Evolutionary conservation across 768 basidiomycete genomes (phyloP).

Genomic region (Auricularia auricula-judae): DNA sequence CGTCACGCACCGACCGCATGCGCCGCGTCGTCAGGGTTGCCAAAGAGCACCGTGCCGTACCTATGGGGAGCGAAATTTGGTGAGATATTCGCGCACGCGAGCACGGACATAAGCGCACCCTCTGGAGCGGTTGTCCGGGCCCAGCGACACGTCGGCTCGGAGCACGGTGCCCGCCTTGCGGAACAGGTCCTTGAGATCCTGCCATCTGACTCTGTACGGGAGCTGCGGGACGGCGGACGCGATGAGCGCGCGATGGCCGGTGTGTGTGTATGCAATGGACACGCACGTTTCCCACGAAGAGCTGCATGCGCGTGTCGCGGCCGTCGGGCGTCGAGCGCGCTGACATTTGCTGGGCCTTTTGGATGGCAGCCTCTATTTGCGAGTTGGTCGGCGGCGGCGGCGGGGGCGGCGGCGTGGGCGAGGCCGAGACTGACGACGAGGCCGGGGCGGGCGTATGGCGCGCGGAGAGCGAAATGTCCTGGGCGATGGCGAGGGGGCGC

Average conservation of each 20-base stretch:
- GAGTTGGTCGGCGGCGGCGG: slow-evolving; percentile 40
- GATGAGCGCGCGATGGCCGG: slow-evolving; percentile 2
- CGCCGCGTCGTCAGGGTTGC: slow-evolving; percentile 88
- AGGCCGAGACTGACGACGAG: neutral
- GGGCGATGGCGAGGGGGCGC: neutral
- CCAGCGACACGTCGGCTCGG: slow-evolving; percentile 59
- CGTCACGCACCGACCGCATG: slow-evolving; percentile 53
- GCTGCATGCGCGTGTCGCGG: slow-evolving; percentile 84
- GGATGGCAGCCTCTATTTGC: slow-evolving; percentile 88
- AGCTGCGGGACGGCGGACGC: slow-evolving; percentile 36
- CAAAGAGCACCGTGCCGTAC: slow-evolving; percentile 87
- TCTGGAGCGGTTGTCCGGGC: slow-evolving; percentile 83
- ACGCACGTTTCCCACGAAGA: slow-evolving; percentile 92
- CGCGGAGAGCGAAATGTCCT: neutral
- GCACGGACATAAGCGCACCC: slow-evolving; percentile 30
- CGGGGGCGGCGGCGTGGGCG: slow-evolving; percentile 1
- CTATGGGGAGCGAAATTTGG: neutral
- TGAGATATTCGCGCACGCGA: neutral
- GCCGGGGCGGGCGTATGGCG: neutral
- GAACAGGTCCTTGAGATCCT: slow-evolving; percentile 97
- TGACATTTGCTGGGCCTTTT: slow-evolving; percentile 48
- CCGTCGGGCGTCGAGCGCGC: slow-evolving; percentile 42
- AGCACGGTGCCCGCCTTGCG: slow-evolving; percentile 87
- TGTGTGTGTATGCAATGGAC: slow-evolving; percentile 3
- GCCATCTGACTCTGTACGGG: slow-evolving; percentile 96